Conservation (phyloP, 169 alveolate genomes). For the Cryptosporidium canis region DNA sequence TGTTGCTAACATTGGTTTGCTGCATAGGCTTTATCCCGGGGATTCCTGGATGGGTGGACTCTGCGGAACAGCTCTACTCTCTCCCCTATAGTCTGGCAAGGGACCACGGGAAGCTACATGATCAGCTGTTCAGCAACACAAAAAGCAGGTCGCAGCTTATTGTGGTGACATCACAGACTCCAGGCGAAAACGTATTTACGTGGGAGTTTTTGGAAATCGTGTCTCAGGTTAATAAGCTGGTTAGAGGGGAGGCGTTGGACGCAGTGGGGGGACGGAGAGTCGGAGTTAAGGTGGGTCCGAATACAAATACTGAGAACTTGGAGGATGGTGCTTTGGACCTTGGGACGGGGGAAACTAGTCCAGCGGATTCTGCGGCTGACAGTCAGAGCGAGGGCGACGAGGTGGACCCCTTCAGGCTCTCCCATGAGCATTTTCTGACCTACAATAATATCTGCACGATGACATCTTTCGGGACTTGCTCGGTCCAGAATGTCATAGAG, state of each 20-base stretch:
- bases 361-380: neutral
- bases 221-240: slow-evolving; percentile 76
- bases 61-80: slow-evolving; percentile 80
- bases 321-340: neutral
- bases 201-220: slow-evolving; percentile 79
- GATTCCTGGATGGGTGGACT: slow-evolving; percentile 78
- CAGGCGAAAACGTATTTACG: slow-evolving; percentile 79
- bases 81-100: slow-evolving; percentile 79
- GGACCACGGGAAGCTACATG: slow-evolving; percentile 76
- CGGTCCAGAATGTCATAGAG: slow-evolving; percentile 75
- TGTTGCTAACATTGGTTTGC: slow-evolving; percentile 32
- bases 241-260: slow-evolving; percentile 80
- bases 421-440: slow-evolving; percentile 70
- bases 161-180: slow-evolving; percentile 72
- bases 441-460: slow-evolving; percentile 77
- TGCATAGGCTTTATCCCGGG: slow-evolving; percentile 79
- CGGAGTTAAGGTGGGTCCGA: slow-evolving; percentile 19
- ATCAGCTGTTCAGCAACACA: slow-evolving; percentile 75
- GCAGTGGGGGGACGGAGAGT: slow-evolving; percentile 80
- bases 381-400: neutral
- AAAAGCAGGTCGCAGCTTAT: slow-evolving; percentile 75
- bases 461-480: slow-evolving; percentile 78
- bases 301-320: neutral
- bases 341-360: neutral
- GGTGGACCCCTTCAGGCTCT: slow-evolving; percentile 34